Conservation (phyloP, 1,284 basidiomycete genomes). For the Hortiboletus rubellus region DNA sequence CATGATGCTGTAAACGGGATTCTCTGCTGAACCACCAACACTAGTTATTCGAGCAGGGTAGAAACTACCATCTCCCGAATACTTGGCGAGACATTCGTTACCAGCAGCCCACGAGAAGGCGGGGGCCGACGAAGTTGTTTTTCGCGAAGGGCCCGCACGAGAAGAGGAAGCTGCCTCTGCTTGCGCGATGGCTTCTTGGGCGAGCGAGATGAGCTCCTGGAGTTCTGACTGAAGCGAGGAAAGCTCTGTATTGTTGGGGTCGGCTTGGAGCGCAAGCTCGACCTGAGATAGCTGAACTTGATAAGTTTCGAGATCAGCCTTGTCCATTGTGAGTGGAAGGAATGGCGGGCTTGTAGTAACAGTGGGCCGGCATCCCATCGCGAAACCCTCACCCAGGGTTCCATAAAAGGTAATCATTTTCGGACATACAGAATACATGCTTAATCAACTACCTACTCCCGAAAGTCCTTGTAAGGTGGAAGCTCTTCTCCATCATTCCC, state of each 20-base stretch:
- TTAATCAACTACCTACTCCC: conserved; percentile 7
- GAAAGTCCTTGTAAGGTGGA: conserved; percentile 65
- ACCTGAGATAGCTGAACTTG: conserved; percentile 90
- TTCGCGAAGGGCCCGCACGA: conserved; percentile 58
- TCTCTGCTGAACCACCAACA: conserved; percentile 82
- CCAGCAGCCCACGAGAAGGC: conserved; percentile 74
- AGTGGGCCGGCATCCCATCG: no score
- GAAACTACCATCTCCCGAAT: conserved; percentile 85
- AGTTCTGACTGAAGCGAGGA: conserved; percentile 80
- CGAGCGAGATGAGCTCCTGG: conserved; percentile 86
- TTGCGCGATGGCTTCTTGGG: conserved; percentile 72
- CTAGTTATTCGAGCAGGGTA: conserved; percentile 91
- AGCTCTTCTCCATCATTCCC: conserved; percentile 51
- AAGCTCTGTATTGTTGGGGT: conserved; percentile 82
- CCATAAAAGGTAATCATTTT: conserved; percentile 21
- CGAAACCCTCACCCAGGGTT: conserved; percentile 5
- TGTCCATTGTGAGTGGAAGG: conserved; percentile 52
- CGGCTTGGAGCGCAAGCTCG: conserved; percentile 78
- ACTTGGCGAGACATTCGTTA: conserved; percentile 91
- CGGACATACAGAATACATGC: neutral
- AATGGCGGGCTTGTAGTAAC: neutral
- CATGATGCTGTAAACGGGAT: conserved; percentile 88
- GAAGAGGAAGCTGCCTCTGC: conserved; percentile 60
- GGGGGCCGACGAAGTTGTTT: conserved; percentile 48
- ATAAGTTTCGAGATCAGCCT: conserved; percentile 83